phyloP scores from a whole-genome alignment of 192 early-diverging fungal species.

The Helicostylum pulchrum region DNA sequence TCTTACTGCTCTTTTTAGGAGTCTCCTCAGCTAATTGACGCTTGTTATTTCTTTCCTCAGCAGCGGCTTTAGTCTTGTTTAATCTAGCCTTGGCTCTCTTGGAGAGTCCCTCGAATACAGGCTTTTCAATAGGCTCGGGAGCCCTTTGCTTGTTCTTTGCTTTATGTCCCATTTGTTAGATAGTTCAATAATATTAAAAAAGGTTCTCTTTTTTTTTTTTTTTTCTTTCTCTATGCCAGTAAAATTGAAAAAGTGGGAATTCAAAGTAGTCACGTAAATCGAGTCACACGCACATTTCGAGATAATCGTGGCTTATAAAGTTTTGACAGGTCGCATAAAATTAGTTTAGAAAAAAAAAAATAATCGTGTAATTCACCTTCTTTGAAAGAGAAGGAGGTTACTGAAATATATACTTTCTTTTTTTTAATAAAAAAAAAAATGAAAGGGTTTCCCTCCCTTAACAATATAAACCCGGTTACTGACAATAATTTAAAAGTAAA shows the following conservation, averaged over 20 bases:
- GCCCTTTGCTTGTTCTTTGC: conserved; percentile 37
- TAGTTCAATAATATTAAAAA: background rate
- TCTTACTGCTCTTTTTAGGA: conserved; percentile 12
- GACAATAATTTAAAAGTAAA: too few relatives aligned
- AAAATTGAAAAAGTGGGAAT: background rate
- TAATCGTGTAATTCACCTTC: too few relatives aligned
- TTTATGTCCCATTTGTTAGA: conserved; percentile 27
- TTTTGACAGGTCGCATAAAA: too few relatives aligned
- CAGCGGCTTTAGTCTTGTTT: background rate
- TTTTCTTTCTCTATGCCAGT: background rate
- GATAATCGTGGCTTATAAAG: too few relatives aligned
- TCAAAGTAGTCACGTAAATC: too few relatives aligned
- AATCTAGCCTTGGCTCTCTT: conserved; percentile 11
- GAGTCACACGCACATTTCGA: too few relatives aligned
- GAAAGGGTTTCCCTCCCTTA: too few relatives aligned
- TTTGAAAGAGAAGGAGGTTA: too few relatives aligned
- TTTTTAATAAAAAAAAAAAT: too few relatives aligned
- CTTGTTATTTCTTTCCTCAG: background rate
- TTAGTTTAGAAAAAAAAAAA: too few relatives aligned
- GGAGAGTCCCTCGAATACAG: background rate
- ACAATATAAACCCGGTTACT: too few relatives aligned
- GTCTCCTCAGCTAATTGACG: conserved; percentile 11
- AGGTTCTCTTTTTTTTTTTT: background rate
- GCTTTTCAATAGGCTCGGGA: conserved; percentile 32
- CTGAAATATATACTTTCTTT: too few relatives aligned